Conservation (phyloP, 148 eudicot species). For the Pouteria glomerata region DNA sequence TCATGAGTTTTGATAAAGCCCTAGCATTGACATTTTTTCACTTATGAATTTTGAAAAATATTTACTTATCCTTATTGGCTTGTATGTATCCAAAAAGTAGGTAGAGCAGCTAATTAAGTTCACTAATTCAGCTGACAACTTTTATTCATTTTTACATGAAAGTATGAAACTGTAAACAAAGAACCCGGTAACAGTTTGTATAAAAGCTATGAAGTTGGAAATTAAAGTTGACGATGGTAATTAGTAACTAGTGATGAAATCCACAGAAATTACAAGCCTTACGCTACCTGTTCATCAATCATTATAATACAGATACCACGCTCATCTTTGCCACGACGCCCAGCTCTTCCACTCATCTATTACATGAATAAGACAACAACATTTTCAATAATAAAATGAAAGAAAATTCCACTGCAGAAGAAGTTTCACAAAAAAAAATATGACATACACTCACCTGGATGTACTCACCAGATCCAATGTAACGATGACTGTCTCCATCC, state of each 20-base stretch:
- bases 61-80: neutral
- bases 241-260: neutral
- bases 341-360: conserved; percentile 99
- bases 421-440: neutral
- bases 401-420: neutral
- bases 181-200: too few species aligned
- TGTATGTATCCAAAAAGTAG: neutral
- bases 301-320: conserved; percentile 96
- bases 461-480: conserved; percentile 96
- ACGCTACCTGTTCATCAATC: conserved; percentile 87
- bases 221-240: neutral
- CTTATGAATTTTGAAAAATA: too few species aligned
- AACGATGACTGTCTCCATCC: conserved; percentile 97
- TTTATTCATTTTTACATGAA: neutral
- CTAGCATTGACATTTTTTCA: too few species aligned
- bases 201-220: neutral
- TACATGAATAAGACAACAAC: conserved; percentile 5
- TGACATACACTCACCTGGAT: conserved; percentile 78
- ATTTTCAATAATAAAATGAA: conserved; percentile 6
- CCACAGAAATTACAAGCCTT: neutral
- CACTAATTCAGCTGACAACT: neutral
- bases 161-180: neutral
- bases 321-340: conserved; percentile 99
- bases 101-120: neutral
- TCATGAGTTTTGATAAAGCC: too few species aligned